Evolutionary conservation across 2,329 filamentous ascomycete genomes (phyloP).

Genomic region (Zasmidium cellare): DNA sequence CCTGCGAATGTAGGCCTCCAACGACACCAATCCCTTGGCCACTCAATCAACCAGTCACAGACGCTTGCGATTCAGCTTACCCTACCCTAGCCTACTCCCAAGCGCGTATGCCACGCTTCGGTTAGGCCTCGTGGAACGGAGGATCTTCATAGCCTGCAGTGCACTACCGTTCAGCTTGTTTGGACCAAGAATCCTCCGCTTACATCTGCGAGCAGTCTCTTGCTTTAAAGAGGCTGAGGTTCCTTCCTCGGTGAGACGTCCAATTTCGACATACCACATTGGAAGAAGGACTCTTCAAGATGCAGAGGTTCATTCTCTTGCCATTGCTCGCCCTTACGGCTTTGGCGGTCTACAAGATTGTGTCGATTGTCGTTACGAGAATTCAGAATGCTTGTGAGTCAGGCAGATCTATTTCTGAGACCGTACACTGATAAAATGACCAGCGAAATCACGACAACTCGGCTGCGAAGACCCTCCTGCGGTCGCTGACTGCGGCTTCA

Average conservation of each 20-base stretch:
- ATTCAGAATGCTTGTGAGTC: constrained; percentile 19
- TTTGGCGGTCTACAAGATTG: constrained; percentile 25
- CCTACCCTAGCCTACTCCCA: neutral
- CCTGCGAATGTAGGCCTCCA: no score
- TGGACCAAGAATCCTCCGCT: no score
- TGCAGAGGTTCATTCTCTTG: constrained; percentile 27
- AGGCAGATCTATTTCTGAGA: neutral
- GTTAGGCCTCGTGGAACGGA: no score
- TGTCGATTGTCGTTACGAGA: constrained; percentile 18
- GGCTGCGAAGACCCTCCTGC: constrained; percentile 27
- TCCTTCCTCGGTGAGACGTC: neutral
- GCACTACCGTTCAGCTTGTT: no score
- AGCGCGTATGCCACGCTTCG: no score
- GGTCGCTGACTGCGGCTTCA: constrained; percentile 26
- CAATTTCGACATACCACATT: neutral
- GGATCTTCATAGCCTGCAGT: no score
- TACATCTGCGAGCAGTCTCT: neutral
- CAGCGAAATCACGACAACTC: constrained; percentile 25
- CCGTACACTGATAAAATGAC: constrained; percentile 6
- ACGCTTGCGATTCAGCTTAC: neutral
- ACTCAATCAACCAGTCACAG: neutral
- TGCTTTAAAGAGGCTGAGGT: neutral
- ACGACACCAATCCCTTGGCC: no score
- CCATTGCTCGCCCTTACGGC: constrained; percentile 24
- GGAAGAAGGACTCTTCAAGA: constrained; percentile 7